A percentile compares a stretch with the other conserved stretches of the same genome.
These are phyloP conservation scores for Penicillium angulare DNA, from an alignment of 495 filamentous ascomycete species.

Conservation along the genomic window DNA sequence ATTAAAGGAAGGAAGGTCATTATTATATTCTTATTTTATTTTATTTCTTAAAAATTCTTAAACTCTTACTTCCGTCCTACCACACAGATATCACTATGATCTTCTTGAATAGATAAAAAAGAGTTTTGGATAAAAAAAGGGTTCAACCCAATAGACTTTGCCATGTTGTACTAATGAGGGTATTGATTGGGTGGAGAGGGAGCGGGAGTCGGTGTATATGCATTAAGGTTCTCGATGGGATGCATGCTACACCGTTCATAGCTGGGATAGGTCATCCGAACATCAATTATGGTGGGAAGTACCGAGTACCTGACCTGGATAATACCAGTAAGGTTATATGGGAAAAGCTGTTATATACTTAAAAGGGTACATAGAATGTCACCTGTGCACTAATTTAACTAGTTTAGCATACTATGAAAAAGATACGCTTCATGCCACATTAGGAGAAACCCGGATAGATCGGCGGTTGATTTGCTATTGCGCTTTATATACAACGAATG, in stretches of 20 bases:
- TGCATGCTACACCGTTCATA: too few relatives aligned
- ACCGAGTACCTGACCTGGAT: too few relatives aligned
- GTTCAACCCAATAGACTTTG: not conserved
- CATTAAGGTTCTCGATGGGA: not conserved
- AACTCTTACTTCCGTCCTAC: not conserved
- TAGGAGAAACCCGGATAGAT: not conserved
- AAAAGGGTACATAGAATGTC: too few relatives aligned
- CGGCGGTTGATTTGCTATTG: not conserved
- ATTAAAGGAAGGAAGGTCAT: too few relatives aligned
- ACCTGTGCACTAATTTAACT: too few relatives aligned
- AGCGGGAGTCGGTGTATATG: not conserved
- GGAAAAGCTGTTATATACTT: too few relatives aligned
- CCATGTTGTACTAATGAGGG: slow-evolving; percentile 17
- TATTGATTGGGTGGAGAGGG: slow-evolving; percentile 14
- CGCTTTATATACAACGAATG: slow-evolving; percentile 34
- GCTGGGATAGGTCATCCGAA: too few relatives aligned
- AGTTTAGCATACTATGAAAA: too few relatives aligned
- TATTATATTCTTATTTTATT: not conserved
- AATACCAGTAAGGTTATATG: too few relatives aligned
- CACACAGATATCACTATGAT: not conserved
- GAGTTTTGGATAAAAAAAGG: not conserved
- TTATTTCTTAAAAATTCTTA: too few relatives aligned
- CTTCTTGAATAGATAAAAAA: not conserved
- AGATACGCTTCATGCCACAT: too few relatives aligned
- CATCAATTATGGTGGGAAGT: too few relatives aligned